Evolutionary conservation across 257 asterid species (phyloP).

Genomic region (Knoxia roxburghii): DNA sequence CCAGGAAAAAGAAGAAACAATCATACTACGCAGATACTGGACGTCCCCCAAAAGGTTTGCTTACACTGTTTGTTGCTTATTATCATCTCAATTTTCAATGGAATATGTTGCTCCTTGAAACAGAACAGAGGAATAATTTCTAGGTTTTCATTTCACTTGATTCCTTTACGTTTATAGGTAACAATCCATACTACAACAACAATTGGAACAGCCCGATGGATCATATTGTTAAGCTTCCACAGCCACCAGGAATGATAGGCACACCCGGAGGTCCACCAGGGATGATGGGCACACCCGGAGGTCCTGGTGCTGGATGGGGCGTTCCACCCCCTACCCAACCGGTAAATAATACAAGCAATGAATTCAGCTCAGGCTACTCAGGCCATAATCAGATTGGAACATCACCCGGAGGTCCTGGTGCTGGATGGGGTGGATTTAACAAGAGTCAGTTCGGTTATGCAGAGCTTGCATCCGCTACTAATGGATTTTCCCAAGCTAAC

Average conservation of each 20-base stretch:
- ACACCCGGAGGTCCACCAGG: constrained; percentile 17
- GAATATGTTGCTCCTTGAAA: no score
- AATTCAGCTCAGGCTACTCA: constrained; percentile 32
- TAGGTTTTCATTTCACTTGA: background rate
- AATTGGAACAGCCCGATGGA: constrained; percentile 23
- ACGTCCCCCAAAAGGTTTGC: constrained; percentile 27
- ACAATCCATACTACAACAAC: constrained; percentile 20
- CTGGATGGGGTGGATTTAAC: constrained; percentile 33
- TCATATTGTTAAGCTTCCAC: constrained; percentile 25
- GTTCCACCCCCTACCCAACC: constrained; percentile 17
- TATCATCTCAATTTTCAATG: background rate
- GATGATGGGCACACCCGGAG: constrained; percentile 18
- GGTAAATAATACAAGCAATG: constrained; percentile 32
- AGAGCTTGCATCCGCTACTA: constrained; percentile 59
- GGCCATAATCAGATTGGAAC: constrained; percentile 24
- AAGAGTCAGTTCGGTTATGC: constrained; percentile 56
- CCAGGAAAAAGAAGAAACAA: constrained; percentile 31
- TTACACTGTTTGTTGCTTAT: background rate
- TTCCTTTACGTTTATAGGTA: constrained; percentile 6
- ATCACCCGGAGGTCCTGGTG: constrained; percentile 31
- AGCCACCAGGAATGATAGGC: constrained; percentile 27
- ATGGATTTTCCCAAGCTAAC: constrained; percentile 60
- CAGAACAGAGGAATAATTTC: background rate
- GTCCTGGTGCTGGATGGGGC: constrained; percentile 26
- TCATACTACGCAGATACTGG: constrained; percentile 23